These are phyloP conservation scores for Claviceps purpurea DNA, from an alignment of 2,329 filamentous ascomycete species.

Conservation along the genomic window DNA sequence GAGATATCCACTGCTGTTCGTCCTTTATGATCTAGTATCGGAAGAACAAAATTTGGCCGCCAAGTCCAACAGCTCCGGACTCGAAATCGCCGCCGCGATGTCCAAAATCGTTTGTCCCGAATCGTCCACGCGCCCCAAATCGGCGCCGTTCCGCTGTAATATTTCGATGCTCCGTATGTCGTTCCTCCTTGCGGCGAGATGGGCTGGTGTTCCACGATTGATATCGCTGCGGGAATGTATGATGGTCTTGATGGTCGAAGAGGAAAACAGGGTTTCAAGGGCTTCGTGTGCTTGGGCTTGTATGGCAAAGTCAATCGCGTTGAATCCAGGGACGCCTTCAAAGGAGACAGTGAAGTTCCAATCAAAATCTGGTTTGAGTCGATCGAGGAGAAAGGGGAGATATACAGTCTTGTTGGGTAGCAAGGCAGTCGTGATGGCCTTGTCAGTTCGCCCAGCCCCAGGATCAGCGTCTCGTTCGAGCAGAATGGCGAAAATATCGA, in stretches of 20 bases:
- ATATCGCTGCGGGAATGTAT: background rate
- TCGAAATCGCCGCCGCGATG: background rate
- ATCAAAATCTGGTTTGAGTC: background rate
- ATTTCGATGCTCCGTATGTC: background rate
- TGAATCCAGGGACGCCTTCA: background rate
- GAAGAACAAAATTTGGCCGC: background rate
- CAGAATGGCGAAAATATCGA: background rate
- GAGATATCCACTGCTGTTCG: background rate
- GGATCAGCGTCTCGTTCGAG: constrained; percentile 1
- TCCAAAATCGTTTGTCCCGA: background rate
- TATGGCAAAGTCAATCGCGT: background rate
- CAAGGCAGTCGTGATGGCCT: background rate
- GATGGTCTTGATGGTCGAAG: background rate
- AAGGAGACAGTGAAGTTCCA: background rate
- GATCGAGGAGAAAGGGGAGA: background rate
- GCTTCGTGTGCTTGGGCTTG: background rate
- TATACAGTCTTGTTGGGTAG: background rate
- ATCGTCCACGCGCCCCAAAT: background rate
- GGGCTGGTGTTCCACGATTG: constrained; percentile 1
- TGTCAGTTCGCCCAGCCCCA: background rate
- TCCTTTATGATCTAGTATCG: background rate
- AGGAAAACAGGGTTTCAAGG: background rate
- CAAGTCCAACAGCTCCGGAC: background rate
- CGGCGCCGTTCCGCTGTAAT: background rate
- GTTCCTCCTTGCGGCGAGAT: background rate